These are phyloP conservation scores for Emericellopsis atlantica DNA, from an alignment of 2,329 filamentous ascomycete genomes.

Conservation along the genomic window DNA sequence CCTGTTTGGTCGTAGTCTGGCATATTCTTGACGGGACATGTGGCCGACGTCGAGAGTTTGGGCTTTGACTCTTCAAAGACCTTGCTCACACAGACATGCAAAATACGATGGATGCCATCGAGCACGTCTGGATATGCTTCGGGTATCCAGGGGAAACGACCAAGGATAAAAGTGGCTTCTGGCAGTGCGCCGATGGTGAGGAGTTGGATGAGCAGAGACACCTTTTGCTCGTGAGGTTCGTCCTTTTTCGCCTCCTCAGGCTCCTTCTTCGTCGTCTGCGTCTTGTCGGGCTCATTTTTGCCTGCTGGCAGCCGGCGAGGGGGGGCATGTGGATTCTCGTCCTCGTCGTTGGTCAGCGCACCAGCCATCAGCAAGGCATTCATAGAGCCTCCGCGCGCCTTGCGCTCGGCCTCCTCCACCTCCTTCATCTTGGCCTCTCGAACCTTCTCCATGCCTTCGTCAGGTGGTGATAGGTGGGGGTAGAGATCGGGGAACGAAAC, in stretches of 20 bases:
- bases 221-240: constrained; percentile 79
- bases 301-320: constrained; percentile 36
- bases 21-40: constrained; percentile 30
- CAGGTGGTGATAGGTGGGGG: constrained; percentile 76
- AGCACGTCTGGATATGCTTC: constrained; percentile 75
- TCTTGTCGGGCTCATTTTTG: constrained; percentile 20
- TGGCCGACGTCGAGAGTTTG: constrained; percentile 11
- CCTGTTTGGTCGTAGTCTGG: constrained; percentile 49
- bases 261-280: constrained; percentile 38
- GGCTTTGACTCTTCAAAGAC: constrained; percentile 43
- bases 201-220: constrained; percentile 69
- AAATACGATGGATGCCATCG: constrained; percentile 69
- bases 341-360: constrained; percentile 52
- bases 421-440: constrained; percentile 60
- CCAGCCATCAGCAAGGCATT: constrained; percentile 85
- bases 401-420: constrained; percentile 61
- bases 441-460: constrained; percentile 69
- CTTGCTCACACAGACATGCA: constrained; percentile 70
- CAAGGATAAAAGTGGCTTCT: constrained; percentile 84
- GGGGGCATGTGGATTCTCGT: constrained; percentile 50
- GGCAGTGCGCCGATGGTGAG: constrained; percentile 86
- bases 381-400: constrained; percentile 53
- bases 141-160: constrained; percentile 83
- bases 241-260: constrained; percentile 35
- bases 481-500: constrained; percentile 87